Percentiles rank a stretch among this genome's conserved stretches.
phyloP scores from a whole-genome alignment of 1,284 basidiomycete genomes.

The Ustilago loliicola region DNA sequence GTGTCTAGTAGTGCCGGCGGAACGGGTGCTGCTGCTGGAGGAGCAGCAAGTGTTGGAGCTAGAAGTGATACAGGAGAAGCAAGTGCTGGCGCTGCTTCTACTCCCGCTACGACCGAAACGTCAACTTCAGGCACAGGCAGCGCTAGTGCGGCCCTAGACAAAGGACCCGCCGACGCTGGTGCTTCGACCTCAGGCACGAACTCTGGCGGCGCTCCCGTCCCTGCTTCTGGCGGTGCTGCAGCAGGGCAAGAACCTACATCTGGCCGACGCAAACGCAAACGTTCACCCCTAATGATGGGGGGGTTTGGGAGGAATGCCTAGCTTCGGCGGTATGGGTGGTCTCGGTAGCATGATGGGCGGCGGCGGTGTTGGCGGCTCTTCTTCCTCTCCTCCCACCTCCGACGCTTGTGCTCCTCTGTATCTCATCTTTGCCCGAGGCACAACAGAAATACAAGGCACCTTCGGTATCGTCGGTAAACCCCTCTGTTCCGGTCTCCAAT shows the following conservation, averaged over 20 bases:
- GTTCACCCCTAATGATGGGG: slow-evolving; percentile 15
- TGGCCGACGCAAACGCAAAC: background rate
- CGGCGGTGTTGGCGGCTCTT: slow-evolving; percentile 2
- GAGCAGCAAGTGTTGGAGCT: background rate
- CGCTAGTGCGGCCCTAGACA: background rate
- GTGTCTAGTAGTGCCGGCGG: background rate
- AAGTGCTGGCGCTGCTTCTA: background rate
- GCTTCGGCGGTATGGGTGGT: background rate
- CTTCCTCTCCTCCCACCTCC: background rate
- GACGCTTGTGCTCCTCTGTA: slow-evolving; percentile 34
- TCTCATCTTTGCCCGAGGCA: slow-evolving; percentile 46
- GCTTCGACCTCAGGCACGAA: too few relatives aligned
- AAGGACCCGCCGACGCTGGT: background rate
- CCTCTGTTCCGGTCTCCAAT: slow-evolving; percentile 28
- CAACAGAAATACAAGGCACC: slow-evolving; percentile 40
- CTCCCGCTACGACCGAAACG: background rate
- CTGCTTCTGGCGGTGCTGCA: background rate
- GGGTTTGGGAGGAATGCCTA: slow-evolving; percentile 4
- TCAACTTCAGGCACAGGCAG: background rate
- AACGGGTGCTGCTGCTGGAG: background rate
- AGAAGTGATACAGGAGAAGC: background rate
- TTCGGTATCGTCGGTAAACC: slow-evolving; percentile 44
- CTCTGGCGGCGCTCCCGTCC: background rate
- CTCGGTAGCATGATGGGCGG: background rate
- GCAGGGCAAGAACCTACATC: background rate